Conservation (phyloP, 116 monocot species). For the Dioscorea cayenensis region DNA sequence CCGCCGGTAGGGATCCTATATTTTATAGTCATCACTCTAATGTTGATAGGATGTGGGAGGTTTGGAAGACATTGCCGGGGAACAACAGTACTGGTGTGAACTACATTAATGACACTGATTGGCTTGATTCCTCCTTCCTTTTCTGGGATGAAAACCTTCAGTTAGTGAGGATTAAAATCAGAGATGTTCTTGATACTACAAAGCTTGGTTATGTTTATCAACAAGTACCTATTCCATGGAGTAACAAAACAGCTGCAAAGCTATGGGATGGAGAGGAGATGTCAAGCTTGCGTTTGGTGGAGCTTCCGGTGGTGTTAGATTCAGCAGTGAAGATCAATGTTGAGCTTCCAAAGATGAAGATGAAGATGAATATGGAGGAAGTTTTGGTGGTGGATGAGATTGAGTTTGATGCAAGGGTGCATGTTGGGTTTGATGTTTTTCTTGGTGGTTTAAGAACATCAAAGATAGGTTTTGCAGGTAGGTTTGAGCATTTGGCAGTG, state of each 20-base stretch:
- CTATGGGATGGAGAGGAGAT: neutral
- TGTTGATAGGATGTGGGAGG: slow-evolving; percentile 30
- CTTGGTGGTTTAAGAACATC: neutral
- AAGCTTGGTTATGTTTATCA: slow-evolving; percentile 24
- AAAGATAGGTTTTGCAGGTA: neutral
- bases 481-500: neutral
- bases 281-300: neutral
- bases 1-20: slow-evolving; percentile 30
- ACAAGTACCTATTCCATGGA: neutral
- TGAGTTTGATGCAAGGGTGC: neutral
- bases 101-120: slow-evolving; percentile 14
- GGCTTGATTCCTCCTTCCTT: slow-evolving; percentile 29
- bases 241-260: neutral
- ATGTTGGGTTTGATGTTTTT: neutral
- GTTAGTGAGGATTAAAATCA: slow-evolving; percentile 27
- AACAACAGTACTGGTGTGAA: neutral
- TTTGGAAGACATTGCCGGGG: slow-evolving; percentile 19
- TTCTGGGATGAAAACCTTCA: slow-evolving; percentile 39
- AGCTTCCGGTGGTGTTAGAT: neutral
- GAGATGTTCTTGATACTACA: slow-evolving; percentile 17
- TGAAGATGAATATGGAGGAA: neutral
- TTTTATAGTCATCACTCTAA: slow-evolving; percentile 37
- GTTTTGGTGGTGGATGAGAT: neutral
- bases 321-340: neutral
- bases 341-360: neutral